Evolutionary conservation across 495 filamentous ascomycete species (phyloP).

Genomic region (Penicillium arizonense): DNA sequence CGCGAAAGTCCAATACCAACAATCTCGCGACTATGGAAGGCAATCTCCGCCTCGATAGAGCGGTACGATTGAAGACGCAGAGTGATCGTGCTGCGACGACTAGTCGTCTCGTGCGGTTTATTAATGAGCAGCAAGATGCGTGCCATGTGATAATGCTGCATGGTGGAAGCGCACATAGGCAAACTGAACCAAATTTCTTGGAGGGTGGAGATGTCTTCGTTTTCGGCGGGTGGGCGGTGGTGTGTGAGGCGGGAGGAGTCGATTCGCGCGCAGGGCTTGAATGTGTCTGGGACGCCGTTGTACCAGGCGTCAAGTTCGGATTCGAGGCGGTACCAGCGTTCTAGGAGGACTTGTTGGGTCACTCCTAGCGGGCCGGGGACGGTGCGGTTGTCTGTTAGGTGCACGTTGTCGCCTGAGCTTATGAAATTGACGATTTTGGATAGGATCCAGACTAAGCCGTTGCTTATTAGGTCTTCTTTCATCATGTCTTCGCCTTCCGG

Average conservation of each 20-base stretch:
- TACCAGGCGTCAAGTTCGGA: slow-evolving; percentile 60
- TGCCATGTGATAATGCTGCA: slow-evolving; percentile 66
- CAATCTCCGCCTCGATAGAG: slow-evolving; percentile 51
- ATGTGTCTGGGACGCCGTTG: slow-evolving; percentile 55
- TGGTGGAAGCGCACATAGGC: slow-evolving; percentile 61
- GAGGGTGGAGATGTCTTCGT: slow-evolving; percentile 37
- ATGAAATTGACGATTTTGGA: slow-evolving; percentile 63
- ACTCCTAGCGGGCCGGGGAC: slow-evolving; percentile 45
- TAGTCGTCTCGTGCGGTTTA: slow-evolving; percentile 58
- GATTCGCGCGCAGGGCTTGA: slow-evolving; percentile 50
- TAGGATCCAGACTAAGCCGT: slow-evolving; percentile 61
- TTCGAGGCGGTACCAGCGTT: slow-evolving; percentile 55
- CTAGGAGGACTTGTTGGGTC: slow-evolving; percentile 51
- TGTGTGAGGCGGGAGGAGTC: slow-evolving; percentile 22
- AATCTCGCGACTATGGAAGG: slow-evolving; percentile 57
- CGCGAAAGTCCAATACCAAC: slow-evolving; percentile 54
- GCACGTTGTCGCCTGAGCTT: slow-evolving; percentile 50
- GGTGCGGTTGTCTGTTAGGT: slow-evolving; percentile 29
- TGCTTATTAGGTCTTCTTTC: slow-evolving; percentile 62
- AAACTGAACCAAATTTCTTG: slow-evolving; percentile 63
- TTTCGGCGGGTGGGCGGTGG: slow-evolving; percentile 20
- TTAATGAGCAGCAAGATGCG: slow-evolving; percentile 61
- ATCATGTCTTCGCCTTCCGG: slow-evolving; percentile 49
- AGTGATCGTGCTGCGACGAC: slow-evolving; percentile 47
- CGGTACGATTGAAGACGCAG: slow-evolving; percentile 53